Evolutionary conservation across 495 filamentous ascomycete genomes (phyloP).

Genomic region (Letharia columbiana): DNA sequence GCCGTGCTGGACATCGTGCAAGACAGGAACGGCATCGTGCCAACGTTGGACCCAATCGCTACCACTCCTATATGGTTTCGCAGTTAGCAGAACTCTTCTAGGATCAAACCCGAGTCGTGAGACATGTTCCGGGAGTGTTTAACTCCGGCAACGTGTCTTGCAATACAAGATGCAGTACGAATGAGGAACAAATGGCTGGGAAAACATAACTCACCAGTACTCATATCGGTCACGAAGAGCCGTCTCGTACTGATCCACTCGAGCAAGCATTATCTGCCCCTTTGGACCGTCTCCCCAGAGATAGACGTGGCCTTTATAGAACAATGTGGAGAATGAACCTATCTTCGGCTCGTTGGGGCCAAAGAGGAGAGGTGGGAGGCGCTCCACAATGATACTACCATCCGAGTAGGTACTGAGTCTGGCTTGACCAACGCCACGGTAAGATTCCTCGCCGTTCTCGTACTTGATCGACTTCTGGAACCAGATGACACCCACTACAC

Average conservation of each 20-base stretch:
- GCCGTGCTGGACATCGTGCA: slow-evolving; percentile 26
- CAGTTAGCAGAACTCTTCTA: too few relatives aligned
- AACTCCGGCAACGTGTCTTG: too few relatives aligned
- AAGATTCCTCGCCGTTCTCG: slow-evolving; percentile 7
- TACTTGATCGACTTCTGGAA: slow-evolving; percentile 22
- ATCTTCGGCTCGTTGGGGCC: slow-evolving; percentile 22
- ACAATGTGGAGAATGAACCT: slow-evolving; percentile 23
- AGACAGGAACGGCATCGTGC: slow-evolving; percentile 16
- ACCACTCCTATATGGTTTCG: slow-evolving; percentile 15
- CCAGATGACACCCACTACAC: slow-evolving; percentile 20
- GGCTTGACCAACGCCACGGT: slow-evolving; percentile 23
- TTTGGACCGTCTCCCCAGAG: slow-evolving; percentile 23
- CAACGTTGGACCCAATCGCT: slow-evolving; percentile 16
- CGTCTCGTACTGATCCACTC: slow-evolving; percentile 12
- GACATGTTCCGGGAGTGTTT: too few relatives aligned
- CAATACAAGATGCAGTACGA: too few relatives aligned
- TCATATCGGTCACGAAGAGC: slow-evolving; percentile 14
- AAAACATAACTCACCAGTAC: slow-evolving; percentile 13
- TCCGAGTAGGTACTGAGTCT: not conserved
- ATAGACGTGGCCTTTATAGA: slow-evolving; percentile 21
- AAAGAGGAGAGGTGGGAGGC: slow-evolving; percentile 14
- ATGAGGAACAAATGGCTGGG: too few relatives aligned
- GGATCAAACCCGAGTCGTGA: too few relatives aligned
- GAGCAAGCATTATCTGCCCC: slow-evolving; percentile 24
- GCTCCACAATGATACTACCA: slow-evolving; percentile 11